Evolutionary conservation across 2,329 filamentous ascomycete genomes (phyloP), one percentile per base, ranked within the genome.

Genomic region (Cladobotryum protrusum): DNA sequence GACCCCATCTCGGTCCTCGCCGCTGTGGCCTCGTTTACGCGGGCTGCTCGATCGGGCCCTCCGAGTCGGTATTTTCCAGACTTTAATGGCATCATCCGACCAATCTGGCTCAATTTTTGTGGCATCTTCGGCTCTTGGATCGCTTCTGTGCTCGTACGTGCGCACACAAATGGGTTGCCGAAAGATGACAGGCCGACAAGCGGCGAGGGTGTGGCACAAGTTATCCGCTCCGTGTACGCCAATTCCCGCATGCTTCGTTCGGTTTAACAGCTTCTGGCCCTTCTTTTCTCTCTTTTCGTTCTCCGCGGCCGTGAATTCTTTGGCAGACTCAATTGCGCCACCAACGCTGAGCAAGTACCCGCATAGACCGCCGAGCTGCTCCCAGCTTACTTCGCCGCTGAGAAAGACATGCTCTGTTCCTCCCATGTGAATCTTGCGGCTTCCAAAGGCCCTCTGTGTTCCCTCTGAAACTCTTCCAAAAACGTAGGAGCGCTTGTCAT

Each of bases 281-380:
- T 72, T 73, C 17, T 64, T 64, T 47, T 63, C 67, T 46, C 70
- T 67, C 50, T 67, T 63, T 33, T 66, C 60, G 43, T 77, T 76
- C 33, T 72, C 62, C 9, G 67, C 61, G 17, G 61, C 61, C 5
- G 63, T 51, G 7, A 67, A 65, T 53, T 76, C 72, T 48, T 68
- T 71, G 34, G 74, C 74, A 14, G 71, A 65, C 5, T 77, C 72
- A 18, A 79, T 67, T 5, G 77, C 69, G 65, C 93, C 89, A 24
- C 91, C 89, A 52, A 96, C 67, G 4, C 89, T 95, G 56, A 99
- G 76, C 50, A 96, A 78, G 73, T 91, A 80, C 47, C 93, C 93
- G 54, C 96, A 72, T 55, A 97, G 70, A 3, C 93, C 93, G 50
- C 93, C 93, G 33, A 81, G 79, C 59, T 81, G 87, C 29, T 73